Conservation (phyloP, 805 yeast species). For the Dipodascus geniculatus region DNA sequence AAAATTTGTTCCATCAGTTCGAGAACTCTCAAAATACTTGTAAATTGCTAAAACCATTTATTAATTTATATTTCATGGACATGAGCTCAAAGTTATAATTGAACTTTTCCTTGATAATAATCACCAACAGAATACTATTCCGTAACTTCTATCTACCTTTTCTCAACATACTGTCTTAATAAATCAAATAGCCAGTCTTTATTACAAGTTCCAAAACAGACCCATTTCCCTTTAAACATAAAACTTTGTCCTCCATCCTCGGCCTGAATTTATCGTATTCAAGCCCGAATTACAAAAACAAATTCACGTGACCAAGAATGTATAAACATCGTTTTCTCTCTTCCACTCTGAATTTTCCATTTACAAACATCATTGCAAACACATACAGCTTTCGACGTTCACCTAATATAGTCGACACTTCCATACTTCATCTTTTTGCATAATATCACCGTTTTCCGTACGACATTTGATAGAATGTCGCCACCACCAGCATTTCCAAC, state of each 20-base stretch:
- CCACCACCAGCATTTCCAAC: neutral
- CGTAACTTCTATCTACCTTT: no score
- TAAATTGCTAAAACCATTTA: slow-evolving; percentile 38
- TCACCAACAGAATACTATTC: no score
- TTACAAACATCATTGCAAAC: neutral
- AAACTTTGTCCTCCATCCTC: no score
- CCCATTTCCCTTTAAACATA: no score
- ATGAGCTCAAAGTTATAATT: no score
- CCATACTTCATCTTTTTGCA: neutral
- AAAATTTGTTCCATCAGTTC: slow-evolving; percentile 49
- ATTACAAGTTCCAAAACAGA: no score
- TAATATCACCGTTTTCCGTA: neutral
- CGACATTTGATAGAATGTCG: neutral
- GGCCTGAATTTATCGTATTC: no score
- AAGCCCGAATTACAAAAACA: neutral
- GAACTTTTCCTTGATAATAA: no score
- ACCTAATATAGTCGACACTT: neutral
- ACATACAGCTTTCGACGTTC: neutral
- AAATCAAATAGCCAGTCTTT: no score
- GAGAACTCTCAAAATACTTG: slow-evolving; percentile 35
- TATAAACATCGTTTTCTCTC: neutral
- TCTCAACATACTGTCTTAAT: no score
- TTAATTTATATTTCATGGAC: no score
- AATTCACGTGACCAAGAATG: neutral
- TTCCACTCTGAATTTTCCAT: neutral